Evolutionary conservation across 2,329 filamentous ascomycete species (phyloP).

Genomic region (Epichloe baconii): DNA sequence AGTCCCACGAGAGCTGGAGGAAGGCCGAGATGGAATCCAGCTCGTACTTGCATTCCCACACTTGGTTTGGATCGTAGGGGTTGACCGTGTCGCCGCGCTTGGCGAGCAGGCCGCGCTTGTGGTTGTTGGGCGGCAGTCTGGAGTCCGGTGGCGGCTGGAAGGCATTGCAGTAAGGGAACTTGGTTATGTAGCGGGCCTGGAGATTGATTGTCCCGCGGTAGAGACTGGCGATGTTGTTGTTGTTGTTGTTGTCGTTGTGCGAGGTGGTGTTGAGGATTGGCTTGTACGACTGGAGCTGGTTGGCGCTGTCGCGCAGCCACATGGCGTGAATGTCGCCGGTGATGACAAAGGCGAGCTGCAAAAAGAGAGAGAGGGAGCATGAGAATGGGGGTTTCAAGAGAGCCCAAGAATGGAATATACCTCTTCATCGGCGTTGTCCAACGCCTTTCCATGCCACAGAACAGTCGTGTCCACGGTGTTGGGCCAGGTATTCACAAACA

Average conservation of each 20-base stretch:
- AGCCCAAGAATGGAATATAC: slow-evolving; percentile 9
- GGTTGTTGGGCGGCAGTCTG: slow-evolving; percentile 8
- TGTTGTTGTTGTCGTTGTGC: slow-evolving; percentile 25
- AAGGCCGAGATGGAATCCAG: slow-evolving; percentile 84
- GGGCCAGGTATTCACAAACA: slow-evolving; percentile 62
- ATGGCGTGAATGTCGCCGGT: slow-evolving; percentile 87
- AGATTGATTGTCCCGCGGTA: slow-evolving; percentile 67
- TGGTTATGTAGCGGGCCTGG: slow-evolving; percentile 56
- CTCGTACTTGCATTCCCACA: slow-evolving; percentile 96
- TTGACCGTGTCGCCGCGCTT: slow-evolving; percentile 37
- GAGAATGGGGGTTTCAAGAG: no score
- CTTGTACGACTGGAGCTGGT: slow-evolving; percentile 65
- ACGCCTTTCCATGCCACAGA: slow-evolving; percentile 50
- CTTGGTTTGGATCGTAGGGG: slow-evolving; percentile 57
- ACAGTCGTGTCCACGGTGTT: slow-evolving; percentile 66
- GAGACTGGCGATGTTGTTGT: slow-evolving; percentile 42
- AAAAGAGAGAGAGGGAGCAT: neutral
- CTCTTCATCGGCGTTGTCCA: slow-evolving; percentile 47
- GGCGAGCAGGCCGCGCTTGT: slow-evolving; percentile 10
- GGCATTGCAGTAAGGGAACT: slow-evolving; percentile 78
- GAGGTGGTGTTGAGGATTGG: slow-evolving; percentile 43
- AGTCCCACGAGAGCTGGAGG: slow-evolving; percentile 68
- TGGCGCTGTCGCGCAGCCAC: slow-evolving; percentile 82
- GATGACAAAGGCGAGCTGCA: slow-evolving; percentile 60
- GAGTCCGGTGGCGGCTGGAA: slow-evolving; percentile 81